Evolutionary conservation across 2,329 filamentous ascomycete species (phyloP).

Genomic region (Botrytis paeoniae): DNA sequence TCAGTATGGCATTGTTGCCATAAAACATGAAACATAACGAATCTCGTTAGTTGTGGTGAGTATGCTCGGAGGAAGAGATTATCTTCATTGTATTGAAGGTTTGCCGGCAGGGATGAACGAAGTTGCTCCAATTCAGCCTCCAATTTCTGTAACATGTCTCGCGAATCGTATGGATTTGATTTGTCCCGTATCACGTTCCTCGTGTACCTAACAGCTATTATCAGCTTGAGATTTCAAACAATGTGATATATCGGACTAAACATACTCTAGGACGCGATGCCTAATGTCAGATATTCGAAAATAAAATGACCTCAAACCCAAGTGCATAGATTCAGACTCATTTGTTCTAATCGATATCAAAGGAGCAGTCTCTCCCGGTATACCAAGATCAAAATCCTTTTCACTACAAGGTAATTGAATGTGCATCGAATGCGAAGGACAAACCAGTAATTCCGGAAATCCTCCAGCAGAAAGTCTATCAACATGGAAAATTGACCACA

Average conservation of each 20-base stretch:
- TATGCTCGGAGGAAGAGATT: constrained; percentile 20
- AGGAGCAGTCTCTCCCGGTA: constrained; percentile 19
- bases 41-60: constrained; percentile 16
- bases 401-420: constrained; percentile 19
- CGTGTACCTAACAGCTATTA: neutral
- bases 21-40: constrained; percentile 18
- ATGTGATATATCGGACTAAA: neutral
- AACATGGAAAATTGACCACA: constrained; percentile 20
- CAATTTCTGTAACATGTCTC: constrained; percentile 8
- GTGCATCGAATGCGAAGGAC: constrained; percentile 19
- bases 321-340: constrained; percentile 17
- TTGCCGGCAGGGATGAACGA: constrained; percentile 12
- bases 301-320: constrained; percentile 18
- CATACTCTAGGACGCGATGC: constrained; percentile 19
- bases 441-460: constrained; percentile 18
- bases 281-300: constrained; percentile 20
- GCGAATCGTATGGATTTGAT: constrained; percentile 15
- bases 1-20: constrained; percentile 19
- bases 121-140: constrained; percentile 12
- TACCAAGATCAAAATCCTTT: constrained; percentile 20
- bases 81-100: constrained; percentile 19
- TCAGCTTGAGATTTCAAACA: neutral
- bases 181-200: constrained; percentile 17
- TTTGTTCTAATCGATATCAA: constrained; percentile 3
- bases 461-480: constrained; percentile 18